Evolutionary conservation across 257 asterid species (phyloP).

Genomic region (Coffea canephora): DNA sequence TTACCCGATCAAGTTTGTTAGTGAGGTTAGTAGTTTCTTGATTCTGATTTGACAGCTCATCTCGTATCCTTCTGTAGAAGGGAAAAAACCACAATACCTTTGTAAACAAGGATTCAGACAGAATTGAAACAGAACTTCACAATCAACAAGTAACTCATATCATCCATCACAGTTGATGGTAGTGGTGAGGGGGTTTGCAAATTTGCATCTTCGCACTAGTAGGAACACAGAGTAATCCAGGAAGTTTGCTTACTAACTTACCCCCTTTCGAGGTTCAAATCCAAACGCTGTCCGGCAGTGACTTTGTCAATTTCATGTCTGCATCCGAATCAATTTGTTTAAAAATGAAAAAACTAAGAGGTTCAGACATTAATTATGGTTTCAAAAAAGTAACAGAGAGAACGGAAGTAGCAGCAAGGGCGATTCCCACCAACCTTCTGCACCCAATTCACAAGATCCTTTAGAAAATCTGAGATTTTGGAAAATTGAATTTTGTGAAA

Average conservation of each 20-base stretch:
- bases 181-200: neutral
- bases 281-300: constrained; percentile 93
- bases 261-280: constrained; percentile 95
- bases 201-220: neutral
- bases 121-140: neutral
- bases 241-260: constrained; percentile 23
- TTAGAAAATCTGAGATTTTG: no score
- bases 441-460: neutral
- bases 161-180: neutral
- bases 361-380: neutral
- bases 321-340: constrained; percentile 26
- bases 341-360: constrained; percentile 6
- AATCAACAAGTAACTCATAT: neutral
- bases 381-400: neutral
- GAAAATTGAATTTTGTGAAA: no score
- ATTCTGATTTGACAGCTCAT: constrained; percentile 76
- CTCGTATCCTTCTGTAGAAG: constrained; percentile 84
- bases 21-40: constrained; percentile 88
- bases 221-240: constrained; percentile 7
- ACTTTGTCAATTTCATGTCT: constrained; percentile 95
- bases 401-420: neutral
- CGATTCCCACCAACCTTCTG: no score
- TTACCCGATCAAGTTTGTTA: constrained; percentile 87
- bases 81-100: neutral
- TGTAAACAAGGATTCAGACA: neutral